phyloP scores from a whole-genome alignment of 345 rosid genomes.

The Limnanthes douglasii region DNA sequence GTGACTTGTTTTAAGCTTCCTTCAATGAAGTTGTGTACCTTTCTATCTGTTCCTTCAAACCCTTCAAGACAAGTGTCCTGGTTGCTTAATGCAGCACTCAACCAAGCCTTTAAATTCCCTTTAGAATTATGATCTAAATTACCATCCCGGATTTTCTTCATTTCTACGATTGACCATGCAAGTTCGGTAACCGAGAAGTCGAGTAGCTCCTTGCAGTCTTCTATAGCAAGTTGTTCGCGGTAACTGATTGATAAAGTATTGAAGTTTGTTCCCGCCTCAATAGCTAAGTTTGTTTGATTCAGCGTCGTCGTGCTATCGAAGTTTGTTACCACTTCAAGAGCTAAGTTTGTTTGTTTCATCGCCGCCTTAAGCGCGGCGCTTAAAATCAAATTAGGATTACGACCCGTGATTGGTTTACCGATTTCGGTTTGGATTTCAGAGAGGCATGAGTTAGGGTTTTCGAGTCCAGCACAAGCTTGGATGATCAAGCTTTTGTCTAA shows the following conservation, averaged over 20 bases:
- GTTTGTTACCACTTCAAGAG: slow-evolving; percentile 34
- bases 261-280: slow-evolving; percentile 37
- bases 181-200: slow-evolving; percentile 85
- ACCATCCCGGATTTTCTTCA: slow-evolving; percentile 40
- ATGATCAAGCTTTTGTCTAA: slow-evolving; percentile 15
- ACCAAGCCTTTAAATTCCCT: slow-evolving; percentile 64
- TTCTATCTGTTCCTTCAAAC: slow-evolving; percentile 72
- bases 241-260: slow-evolving; percentile 39
- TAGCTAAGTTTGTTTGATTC: no score
- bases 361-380: slow-evolving; percentile 39
- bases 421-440: slow-evolving; percentile 26
- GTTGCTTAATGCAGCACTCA: slow-evolving; percentile 83
- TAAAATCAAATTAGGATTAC: slow-evolving; percentile 30
- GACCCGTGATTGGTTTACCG: slow-evolving; percentile 13
- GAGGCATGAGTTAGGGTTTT: slow-evolving; percentile 36
- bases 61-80: slow-evolving; percentile 93
- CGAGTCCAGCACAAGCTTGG: slow-evolving; percentile 30
- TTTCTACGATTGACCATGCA: slow-evolving; percentile 82
- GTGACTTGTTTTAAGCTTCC: slow-evolving; percentile 74
- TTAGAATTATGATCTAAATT: slow-evolving; percentile 18
- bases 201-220: slow-evolving; percentile 82
- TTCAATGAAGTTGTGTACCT: slow-evolving; percentile 32
- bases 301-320: slow-evolving; percentile 59
- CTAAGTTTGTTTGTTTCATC: no score
- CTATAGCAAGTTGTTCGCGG: slow-evolving; percentile 70